Conservation (phyloP, 2,329 filamentous ascomycete genomes). For the Sarocladiaceae sp. region DNA sequence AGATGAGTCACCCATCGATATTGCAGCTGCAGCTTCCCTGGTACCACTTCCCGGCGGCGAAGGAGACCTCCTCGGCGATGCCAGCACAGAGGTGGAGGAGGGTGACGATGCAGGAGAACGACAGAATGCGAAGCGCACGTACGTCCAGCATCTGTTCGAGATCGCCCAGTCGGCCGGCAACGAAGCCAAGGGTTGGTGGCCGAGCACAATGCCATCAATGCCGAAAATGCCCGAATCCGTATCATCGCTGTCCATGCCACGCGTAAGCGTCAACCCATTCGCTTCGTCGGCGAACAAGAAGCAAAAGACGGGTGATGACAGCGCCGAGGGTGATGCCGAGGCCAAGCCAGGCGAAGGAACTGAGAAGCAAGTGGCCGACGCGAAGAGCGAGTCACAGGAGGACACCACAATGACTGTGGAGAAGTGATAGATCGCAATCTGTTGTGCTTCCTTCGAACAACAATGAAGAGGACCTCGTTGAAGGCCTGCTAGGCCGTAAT, state of each 20-base stretch:
- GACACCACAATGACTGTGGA: neutral
- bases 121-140: conserved; percentile 29
- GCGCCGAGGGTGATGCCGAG: neutral
- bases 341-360: neutral
- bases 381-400: neutral
- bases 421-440: conserved; percentile 3
- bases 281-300: conserved; percentile 5
- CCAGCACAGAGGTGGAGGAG: conserved; percentile 23
- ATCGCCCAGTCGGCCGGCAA: conserved; percentile 46
- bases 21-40: conserved; percentile 46
- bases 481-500: neutral
- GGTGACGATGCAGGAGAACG: conserved; percentile 25
- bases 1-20: conserved; percentile 46
- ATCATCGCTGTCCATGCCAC: conserved; percentile 6
- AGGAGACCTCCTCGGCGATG: conserved; percentile 24
- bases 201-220: conserved; percentile 35
- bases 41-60: conserved; percentile 42
- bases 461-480: conserved; percentile 1
- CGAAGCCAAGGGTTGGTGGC: conserved; percentile 40
- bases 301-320: conserved; percentile 6
- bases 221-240: conserved; percentile 26
- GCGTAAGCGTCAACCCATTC: conserved; percentile 6
- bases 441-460: neutral
- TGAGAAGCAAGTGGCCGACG: neutral
- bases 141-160: conserved; percentile 45